phyloP scores from a whole-genome alignment of 2,329 filamentous ascomycete species.

The Fusarium sp. region DNA sequence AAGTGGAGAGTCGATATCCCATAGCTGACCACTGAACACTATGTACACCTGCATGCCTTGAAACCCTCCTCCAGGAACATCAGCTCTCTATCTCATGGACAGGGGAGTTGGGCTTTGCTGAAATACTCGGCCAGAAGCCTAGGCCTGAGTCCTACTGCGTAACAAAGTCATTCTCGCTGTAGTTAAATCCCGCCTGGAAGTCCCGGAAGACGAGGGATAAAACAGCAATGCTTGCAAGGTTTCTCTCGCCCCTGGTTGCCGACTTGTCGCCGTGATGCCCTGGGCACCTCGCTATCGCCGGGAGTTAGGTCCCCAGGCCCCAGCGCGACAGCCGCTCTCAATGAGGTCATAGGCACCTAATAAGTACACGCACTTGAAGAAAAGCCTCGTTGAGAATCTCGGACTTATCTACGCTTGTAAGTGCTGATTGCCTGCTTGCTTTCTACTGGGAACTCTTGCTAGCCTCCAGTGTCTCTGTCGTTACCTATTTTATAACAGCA shows the following conservation, averaged over 20 bases:
- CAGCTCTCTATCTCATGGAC: conserved; percentile 8
- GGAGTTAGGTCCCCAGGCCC: conserved; percentile 15
- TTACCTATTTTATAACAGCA: not conserved
- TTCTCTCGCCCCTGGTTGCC: conserved; percentile 38
- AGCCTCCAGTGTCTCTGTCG: not conserved
- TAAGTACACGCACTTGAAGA: conserved; percentile 6
- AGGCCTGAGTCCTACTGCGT: not conserved
- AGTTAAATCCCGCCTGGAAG: conserved; percentile 26
- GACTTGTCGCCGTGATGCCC: conserved; percentile 43
- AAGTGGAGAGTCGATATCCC: conserved; percentile 33
- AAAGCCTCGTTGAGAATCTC: conserved; percentile 13
- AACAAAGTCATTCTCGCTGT: not conserved
- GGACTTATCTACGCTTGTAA: conserved; percentile 13
- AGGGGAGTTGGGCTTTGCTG: conserved; percentile 5
- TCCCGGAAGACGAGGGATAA: conserved; percentile 37
- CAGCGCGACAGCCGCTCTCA: conserved; percentile 39
- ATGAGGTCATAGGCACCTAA: conserved; percentile 48
- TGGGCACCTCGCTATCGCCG: conserved; percentile 35
- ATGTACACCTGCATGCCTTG: conserved; percentile 14
- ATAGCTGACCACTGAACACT: conserved; percentile 36
- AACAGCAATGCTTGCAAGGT: conserved; percentile 35
- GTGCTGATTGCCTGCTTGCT: conserved; percentile 1
- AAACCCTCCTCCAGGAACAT: conserved; percentile 10
- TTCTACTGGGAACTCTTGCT: not conserved
- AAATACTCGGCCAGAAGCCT: conserved; percentile 1